Evolutionary conservation across 129 eudicot genomes (phyloP).

Genomic region (Pittosporum tobira): DNA sequence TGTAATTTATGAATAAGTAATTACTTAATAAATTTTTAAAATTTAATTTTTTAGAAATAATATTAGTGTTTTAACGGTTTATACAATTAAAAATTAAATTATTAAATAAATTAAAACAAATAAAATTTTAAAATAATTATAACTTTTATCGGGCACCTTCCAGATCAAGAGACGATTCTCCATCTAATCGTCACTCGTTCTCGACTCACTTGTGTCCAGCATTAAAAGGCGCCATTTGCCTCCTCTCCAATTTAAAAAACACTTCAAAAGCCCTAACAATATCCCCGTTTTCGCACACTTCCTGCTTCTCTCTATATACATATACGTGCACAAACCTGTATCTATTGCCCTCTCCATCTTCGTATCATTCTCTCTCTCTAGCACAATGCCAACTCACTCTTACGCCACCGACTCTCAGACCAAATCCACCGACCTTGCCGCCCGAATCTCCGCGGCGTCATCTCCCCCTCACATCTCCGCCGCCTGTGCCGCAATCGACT

Average conservation of each 20-base stretch:
- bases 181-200: too few species aligned
- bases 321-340: too few species aligned
- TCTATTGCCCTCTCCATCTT: not conserved
- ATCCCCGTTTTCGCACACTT: constrained; percentile 5
- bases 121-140: too few species aligned
- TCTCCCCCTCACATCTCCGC: constrained; percentile 54
- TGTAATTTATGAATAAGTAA: too few species aligned
- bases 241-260: constrained; percentile 40
- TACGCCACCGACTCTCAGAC: constrained; percentile 67
- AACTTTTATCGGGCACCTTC: too few species aligned
- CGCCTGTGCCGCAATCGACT: constrained; percentile 53
- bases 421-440: constrained; percentile 63
- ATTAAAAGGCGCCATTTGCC: constrained; percentile 36
- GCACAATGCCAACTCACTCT: constrained; percentile 55
- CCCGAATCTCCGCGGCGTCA: constrained; percentile 46
- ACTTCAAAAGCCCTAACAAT: constrained; percentile 26
- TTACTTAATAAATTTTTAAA: too few species aligned
- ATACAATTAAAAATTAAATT: too few species aligned
- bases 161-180: not conserved
- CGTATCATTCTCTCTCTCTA: not conserved
- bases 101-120: too few species aligned
- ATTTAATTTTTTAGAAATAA: too few species aligned
- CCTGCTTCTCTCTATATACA: not conserved
- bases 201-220: too few species aligned
- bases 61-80: too few species aligned